Conservation (phyloP, 2,329 filamentous ascomycete genomes). For the Acarospora socialis region DNA sequence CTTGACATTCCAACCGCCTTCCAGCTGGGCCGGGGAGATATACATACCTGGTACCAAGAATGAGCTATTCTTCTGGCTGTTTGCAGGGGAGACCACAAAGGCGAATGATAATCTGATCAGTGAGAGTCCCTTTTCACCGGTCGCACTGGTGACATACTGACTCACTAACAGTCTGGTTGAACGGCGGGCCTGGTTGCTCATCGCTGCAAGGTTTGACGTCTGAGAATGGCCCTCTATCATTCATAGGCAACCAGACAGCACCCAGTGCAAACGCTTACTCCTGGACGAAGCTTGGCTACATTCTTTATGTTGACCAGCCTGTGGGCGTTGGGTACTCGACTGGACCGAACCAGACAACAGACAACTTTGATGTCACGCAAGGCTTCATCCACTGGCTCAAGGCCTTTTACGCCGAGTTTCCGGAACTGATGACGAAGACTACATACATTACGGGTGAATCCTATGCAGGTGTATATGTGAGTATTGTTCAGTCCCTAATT, state of each 20-base stretch:
- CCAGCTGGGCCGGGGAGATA: constrained; percentile 10
- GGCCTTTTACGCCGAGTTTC: constrained; percentile 20
- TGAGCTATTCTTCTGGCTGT: constrained; percentile 9
- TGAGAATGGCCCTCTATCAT: constrained; percentile 20
- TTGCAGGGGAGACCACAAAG: constrained; percentile 1
- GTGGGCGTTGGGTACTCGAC: constrained; percentile 24
- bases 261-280: constrained; percentile 11
- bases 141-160: neutral
- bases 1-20: constrained; percentile 4
- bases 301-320: constrained; percentile 25
- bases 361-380: constrained; percentile 19
- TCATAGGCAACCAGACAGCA: constrained; percentile 5
- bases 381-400: constrained; percentile 22
- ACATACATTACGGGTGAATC: constrained; percentile 26
- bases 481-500: neutral
- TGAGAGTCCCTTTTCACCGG: neutral
- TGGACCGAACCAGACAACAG: constrained; percentile 18
- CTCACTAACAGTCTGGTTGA: constrained; percentile 20
- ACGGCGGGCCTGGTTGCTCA: constrained; percentile 24
- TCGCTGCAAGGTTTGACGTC: constrained; percentile 22
- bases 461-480: constrained; percentile 23
- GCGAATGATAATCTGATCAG: constrained; percentile 8
- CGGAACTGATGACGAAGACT: constrained; percentile 20
- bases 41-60: constrained; percentile 2
- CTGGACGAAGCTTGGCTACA: constrained; percentile 11